phyloP scores from a whole-genome alignment of 768 basidiomycete species.

The Auricularia cornea region DNA sequence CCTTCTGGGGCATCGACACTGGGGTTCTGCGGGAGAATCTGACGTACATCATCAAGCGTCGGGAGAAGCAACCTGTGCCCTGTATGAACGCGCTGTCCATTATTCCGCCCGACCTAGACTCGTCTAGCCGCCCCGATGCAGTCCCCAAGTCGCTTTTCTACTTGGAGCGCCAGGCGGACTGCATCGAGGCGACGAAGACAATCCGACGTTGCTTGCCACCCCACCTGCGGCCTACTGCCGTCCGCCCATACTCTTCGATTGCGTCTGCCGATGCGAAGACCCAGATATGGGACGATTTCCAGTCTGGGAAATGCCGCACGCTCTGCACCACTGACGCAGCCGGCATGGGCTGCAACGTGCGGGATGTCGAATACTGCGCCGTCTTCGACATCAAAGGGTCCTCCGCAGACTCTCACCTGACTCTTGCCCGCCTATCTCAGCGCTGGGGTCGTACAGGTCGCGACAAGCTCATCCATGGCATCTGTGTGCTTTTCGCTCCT shows the following conservation, averaged over 20 bases:
- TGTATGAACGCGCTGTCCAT: conserved; percentile 13
- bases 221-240: conserved; percentile 13
- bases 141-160: conserved; percentile 17
- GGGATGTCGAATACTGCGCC: conserved; percentile 9
- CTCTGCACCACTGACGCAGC: conserved; percentile 18
- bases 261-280: conserved; percentile 14
- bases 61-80: conserved; percentile 11
- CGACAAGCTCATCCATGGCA: neutral
- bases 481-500: neutral
- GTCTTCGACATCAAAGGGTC: neutral
- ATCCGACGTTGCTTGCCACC: conserved; percentile 13
- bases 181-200: conserved; percentile 9
- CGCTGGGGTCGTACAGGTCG: neutral
- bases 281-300: conserved; percentile 13
- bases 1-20: conserved; percentile 28
- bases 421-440: neutral
- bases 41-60: conserved; percentile 10
- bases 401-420: neutral
- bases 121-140: conserved; percentile 6
- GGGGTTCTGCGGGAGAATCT: conserved; percentile 21
- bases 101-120: conserved; percentile 9
- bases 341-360: conserved; percentile 17
- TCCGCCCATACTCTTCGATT: conserved; percentile 16
- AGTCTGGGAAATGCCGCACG: conserved; percentile 11
- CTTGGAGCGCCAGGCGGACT: conserved; percentile 12